These are phyloP conservation scores for Colletotrichum cordylinicola DNA, from an alignment of 2,329 filamentous ascomycete species.

Conservation along the genomic window DNA sequence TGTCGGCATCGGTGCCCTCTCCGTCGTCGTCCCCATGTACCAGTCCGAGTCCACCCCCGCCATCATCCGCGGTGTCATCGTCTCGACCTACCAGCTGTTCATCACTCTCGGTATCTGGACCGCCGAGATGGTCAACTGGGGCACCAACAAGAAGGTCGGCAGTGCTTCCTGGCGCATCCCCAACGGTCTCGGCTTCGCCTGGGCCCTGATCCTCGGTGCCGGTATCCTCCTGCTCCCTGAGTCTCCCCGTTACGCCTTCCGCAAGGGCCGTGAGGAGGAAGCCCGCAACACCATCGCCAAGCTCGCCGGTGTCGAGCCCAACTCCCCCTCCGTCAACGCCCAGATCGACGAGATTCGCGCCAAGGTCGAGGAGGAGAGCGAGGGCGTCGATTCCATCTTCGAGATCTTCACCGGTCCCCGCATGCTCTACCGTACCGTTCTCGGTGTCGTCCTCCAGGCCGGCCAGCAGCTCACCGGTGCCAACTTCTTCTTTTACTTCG, in stretches of 20 bases:
- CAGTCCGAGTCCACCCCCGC: slow-evolving; percentile 70
- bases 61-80: slow-evolving; percentile 67
- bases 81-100: slow-evolving; percentile 71
- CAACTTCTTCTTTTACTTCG: slow-evolving; percentile 74
- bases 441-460: slow-evolving; percentile 68
- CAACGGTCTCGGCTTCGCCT: slow-evolving; percentile 60
- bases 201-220: slow-evolving; percentile 56
- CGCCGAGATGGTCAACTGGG: slow-evolving; percentile 65
- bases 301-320: slow-evolving; percentile 46
- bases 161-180: slow-evolving; percentile 69
- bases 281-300: slow-evolving; percentile 53
- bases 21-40: slow-evolving; percentile 72
- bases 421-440: slow-evolving; percentile 68
- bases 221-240: slow-evolving; percentile 61
- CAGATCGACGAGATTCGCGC: slow-evolving; percentile 58
- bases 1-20: slow-evolving; percentile 68
- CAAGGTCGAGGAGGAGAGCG: slow-evolving; percentile 54
- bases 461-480: slow-evolving; percentile 73
- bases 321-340: slow-evolving; percentile 45
- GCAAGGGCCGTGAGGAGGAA: slow-evolving; percentile 50
- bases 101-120: slow-evolving; percentile 72
- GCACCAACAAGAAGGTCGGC: slow-evolving; percentile 53
- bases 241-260: slow-evolving; percentile 57
- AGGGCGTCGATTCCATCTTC: slow-evolving; percentile 49
- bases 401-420: slow-evolving; percentile 73